Evolutionary conservation across 2,329 filamentous ascomycete species (phyloP), one percentile per base, ranked within the genome.

Genomic region (Clathrospora elynae): DNA sequence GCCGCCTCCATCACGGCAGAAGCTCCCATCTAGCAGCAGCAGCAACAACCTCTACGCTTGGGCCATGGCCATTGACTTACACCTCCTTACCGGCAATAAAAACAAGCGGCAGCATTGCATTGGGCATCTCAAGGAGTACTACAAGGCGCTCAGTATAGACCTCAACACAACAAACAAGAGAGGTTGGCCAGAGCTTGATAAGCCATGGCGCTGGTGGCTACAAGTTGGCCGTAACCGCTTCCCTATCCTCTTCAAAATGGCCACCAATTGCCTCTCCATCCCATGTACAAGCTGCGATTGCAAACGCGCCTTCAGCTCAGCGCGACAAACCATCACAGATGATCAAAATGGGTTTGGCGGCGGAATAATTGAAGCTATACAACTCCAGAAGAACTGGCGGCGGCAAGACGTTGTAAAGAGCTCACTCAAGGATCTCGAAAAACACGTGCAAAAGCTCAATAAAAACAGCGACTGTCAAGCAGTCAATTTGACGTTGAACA

Each of bases 211-310:
- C 14, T 48, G 29, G 38, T 48, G 34, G 29, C 22, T 46, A 11
- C 18, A 36, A n/a, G n/a, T n/a, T 33, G 32, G 38, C 22, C 12
- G 40, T 24, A 33, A 37, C 20, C 20, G 19, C 11, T 48, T 43
- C 20, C 45, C 24, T 5, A 29, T 35, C 18, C 12, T 48, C 11
- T 48, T 30, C 23, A 42, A 48, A 19, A 43, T 48, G n/a, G 45
- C 45, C 13, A 11, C 35, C 8, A 13, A 48, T 20, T 35, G n/a
- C n/a, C n/a, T n/a, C n/a, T n/a, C n/a, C n/a, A n/a, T n/a, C n/a
- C n/a, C n/a, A n/a, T n/a, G n/a, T n/a, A n/a, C n/a, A n/a, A n/a
- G n/a, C n/a, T n/a, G n/a, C n/a, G n/a, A n/a, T n/a, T n/a, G n/a
- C n/a, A n/a, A n/a, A n/a, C n/a, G n/a, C n/a, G n/a, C n/a, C n/a